Conservation (phyloP, 164 flowering plant species). For the Akebia trifoliata region DNA sequence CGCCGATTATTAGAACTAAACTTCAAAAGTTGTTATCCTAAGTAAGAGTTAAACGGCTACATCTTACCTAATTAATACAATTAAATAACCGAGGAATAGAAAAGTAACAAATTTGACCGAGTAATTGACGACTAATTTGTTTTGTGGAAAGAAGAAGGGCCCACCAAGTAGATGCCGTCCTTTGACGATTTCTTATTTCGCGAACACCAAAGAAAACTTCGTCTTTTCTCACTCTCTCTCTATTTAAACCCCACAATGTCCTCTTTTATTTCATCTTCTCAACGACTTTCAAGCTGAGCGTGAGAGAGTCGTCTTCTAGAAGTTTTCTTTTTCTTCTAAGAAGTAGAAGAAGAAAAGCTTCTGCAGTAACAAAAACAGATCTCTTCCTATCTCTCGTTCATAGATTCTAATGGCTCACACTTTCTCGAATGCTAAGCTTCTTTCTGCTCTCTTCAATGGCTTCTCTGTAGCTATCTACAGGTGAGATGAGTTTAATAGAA, state of each 20-base stretch:
- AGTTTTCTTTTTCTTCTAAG: background rate
- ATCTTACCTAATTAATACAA: too few relatives aligned
- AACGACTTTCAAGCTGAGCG: background rate
- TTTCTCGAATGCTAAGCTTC: slow-evolving; percentile 45
- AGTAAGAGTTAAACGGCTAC: too few relatives aligned
- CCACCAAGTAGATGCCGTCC: too few relatives aligned
- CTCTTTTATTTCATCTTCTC: background rate
- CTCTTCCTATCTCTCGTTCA: background rate
- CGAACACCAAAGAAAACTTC: background rate
- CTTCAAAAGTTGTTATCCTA: too few relatives aligned
- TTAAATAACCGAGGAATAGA: too few relatives aligned
- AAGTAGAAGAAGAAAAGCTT: slow-evolving; percentile 8
- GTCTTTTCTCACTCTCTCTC: background rate
- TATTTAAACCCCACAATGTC: background rate
- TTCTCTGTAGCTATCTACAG: slow-evolving; percentile 36
- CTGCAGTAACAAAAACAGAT: slow-evolving; percentile 13
- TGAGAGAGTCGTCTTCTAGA: background rate
- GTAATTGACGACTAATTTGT: too few relatives aligned
- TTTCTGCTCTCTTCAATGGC: slow-evolving; percentile 41
- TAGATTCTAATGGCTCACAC: slow-evolving; percentile 56
- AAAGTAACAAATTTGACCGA: too few relatives aligned
- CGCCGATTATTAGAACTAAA: too few relatives aligned
- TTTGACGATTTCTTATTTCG: too few relatives aligned
- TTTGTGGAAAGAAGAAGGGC: too few relatives aligned
- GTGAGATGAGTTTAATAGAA: slow-evolving; percentile 16